Conservation (phyloP, 768 basidiomycete species). For the Coprinellus aureogranulatus region DNA sequence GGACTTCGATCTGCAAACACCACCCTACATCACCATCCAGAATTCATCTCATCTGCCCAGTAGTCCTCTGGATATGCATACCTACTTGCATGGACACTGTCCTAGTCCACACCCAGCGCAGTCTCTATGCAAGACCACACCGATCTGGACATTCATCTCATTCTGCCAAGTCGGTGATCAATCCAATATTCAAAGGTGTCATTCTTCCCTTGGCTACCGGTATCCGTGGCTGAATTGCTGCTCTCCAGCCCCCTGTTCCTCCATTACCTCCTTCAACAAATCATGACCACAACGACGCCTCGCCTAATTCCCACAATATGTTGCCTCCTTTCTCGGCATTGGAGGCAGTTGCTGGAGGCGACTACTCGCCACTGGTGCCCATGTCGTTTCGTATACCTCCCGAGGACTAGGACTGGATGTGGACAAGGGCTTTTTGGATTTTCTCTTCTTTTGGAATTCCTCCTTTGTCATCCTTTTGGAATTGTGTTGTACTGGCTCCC, state of each 20-base stretch:
- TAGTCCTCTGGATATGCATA: slow-evolving; percentile 53
- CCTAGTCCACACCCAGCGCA: slow-evolving; percentile 43
- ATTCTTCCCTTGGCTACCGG: no score
- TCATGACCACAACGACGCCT: slow-evolving; percentile 27
- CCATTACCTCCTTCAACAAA: slow-evolving; percentile 28
- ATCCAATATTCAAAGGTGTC: slow-evolving; percentile 90
- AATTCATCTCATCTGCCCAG: slow-evolving; percentile 36
- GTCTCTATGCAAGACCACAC: slow-evolving; percentile 42
- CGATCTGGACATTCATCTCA: slow-evolving; percentile 62
- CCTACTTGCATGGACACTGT: slow-evolving; percentile 48
- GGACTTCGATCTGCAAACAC: slow-evolving; percentile 35
- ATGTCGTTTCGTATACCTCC: slow-evolving; percentile 61
- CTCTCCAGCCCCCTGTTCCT: slow-evolving; percentile 46
- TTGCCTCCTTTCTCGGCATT: slow-evolving; percentile 79
- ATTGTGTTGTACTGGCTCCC: slow-evolving; percentile 12
- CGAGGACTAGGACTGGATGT: slow-evolving; percentile 35
- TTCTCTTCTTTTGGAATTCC: slow-evolving; percentile 26
- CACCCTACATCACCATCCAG: slow-evolving; percentile 30
- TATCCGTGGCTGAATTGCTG: no score
- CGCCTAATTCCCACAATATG: slow-evolving; percentile 29
- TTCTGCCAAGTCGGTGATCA: slow-evolving; percentile 68
- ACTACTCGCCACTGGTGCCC: slow-evolving; percentile 68
- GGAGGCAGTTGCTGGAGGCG: slow-evolving; percentile 80
- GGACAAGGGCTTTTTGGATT: slow-evolving; percentile 25
- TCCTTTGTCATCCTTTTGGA: slow-evolving; percentile 18